Percentiles rank a stretch among this genome's conserved stretches.
These are phyloP conservation scores for Apiospora rasikravindrae DNA, from an alignment of 2,329 filamentous ascomycete genomes.

Conservation along the genomic window DNA sequence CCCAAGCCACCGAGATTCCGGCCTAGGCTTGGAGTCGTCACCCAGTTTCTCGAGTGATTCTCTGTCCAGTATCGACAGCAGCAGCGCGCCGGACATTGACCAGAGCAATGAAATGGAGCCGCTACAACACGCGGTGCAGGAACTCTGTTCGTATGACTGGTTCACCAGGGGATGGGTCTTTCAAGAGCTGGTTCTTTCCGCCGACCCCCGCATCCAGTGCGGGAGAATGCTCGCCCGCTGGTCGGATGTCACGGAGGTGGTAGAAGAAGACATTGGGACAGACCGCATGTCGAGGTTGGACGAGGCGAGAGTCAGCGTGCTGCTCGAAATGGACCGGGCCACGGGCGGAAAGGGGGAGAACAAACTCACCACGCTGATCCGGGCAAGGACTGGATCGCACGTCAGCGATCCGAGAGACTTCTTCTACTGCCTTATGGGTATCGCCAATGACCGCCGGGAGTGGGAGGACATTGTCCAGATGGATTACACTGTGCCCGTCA, in stretches of 20 bases:
- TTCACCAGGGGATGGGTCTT: background rate
- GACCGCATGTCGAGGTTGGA: background rate
- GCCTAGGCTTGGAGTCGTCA: background rate
- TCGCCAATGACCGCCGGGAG: background rate
- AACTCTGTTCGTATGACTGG: background rate
- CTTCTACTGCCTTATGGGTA: background rate
- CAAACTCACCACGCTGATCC: background rate
- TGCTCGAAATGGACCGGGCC: background rate
- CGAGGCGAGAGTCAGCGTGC: background rate
- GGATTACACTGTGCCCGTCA: background rate
- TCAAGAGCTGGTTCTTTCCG: background rate
- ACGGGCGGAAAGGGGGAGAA: background rate
- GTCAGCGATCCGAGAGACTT: background rate
- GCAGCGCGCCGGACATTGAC: background rate
- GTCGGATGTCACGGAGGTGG: background rate
- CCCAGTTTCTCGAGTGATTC: background rate
- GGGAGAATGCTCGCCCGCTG: background rate
- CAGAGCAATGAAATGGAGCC: background rate
- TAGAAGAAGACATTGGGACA: background rate
- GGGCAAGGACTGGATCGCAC: background rate
- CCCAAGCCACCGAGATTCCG: background rate
- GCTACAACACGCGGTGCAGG: background rate
- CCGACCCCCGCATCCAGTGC: background rate
- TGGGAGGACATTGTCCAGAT: background rate
- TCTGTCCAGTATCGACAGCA: no score